Base-by-base conservation (phyloP, 1,284 basidiomycete genomes). In the Fomitopsis pinicola region DNA sequence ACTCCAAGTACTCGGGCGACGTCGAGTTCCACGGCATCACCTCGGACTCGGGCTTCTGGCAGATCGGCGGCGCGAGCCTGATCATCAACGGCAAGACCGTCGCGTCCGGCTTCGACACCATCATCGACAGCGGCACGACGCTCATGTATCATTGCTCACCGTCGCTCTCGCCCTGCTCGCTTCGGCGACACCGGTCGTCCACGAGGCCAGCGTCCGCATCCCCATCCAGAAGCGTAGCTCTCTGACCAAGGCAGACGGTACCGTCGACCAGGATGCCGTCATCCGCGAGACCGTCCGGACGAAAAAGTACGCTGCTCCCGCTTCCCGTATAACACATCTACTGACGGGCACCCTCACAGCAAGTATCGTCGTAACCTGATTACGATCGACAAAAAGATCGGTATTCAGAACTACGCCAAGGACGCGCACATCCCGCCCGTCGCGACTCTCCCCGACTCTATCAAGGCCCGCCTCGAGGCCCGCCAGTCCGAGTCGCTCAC, bases 111-210 rank as follows among this genome's bases (percentile, higher is more conserved):
- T 38, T 74, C 45, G 63, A 66, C 14, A 71, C 74, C 26, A 72
- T 80, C 66, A 64, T 67, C 42, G 65, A 62, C 52, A 54, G 52
- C 54, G 59, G 80, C 53, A 80, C 82, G 15, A 81, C 82, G 55
- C 67, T 84, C 61, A 76, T 86, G 68, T 67, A 82, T n/a, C n/a
- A n/a, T n/a, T n/a, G n/a, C n/a, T n/a, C n/a, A 60, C 65, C 22
- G 52, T 69, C 60, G 59, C 66, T 28, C 64, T 69, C 42, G 66
- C 65, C 14, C 60, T 69, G 48, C 38, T 69, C 38, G 66, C 63
- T 12, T 62, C 64, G n/a, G 68, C 66, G 15, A 61, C 55, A 14
- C 69, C 69, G 7, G 38, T 67, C 19, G 53, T 58, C 14, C 26
- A 28, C 19, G 62, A 62, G 22, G 26, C 42, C 4, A 64, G 66